Percentiles rank a stretch among this genome's conserved stretches.
These are phyloP conservation scores for Gaultheria prostrata DNA, from an alignment of 148 eudicot species.

Conservation along the genomic window DNA sequence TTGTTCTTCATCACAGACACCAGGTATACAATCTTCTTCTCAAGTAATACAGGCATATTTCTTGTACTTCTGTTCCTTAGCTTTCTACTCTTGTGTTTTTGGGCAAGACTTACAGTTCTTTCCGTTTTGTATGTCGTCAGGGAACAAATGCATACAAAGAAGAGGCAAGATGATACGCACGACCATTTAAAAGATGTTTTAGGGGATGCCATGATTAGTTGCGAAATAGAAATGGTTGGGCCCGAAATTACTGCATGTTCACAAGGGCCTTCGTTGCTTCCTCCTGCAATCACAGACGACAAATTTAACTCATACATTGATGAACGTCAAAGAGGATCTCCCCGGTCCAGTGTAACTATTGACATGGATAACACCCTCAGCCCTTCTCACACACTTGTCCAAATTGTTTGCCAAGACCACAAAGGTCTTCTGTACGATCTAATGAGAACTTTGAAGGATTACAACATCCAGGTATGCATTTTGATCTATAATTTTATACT, in stretches of 20 bases:
- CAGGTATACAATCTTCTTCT: conserved; percentile 36
- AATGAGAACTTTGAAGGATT: conserved; percentile 87
- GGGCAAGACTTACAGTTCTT: neutral
- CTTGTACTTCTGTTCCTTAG: neutral
- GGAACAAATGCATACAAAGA: conserved; percentile 72
- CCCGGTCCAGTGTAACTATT: conserved; percentile 31
- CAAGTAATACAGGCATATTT: neutral
- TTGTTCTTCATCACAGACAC: conserved; percentile 86
- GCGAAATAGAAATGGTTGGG: conserved; percentile 45
- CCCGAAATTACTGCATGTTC: conserved; percentile 42
- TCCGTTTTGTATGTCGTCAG: conserved; percentile 27
- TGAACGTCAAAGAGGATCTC: conserved; percentile 18
- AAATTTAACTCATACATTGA: conserved; percentile 27
- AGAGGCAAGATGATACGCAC: conserved; percentile 40
- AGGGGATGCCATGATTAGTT: conserved; percentile 47
- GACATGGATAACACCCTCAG: conserved; percentile 75
- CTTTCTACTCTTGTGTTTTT: neutral
- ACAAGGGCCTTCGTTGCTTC: conserved; percentile 39
- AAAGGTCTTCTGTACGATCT: conserved; percentile 85
- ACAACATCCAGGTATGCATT: conserved; percentile 50
- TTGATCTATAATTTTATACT: too few relatives aligned
- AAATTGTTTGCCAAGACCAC: conserved; percentile 79
- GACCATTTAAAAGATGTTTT: conserved; percentile 34
- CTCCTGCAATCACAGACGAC: conserved; percentile 39
- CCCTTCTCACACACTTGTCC: conserved; percentile 84